These are phyloP conservation scores for Ceratobasidium sp. DNA, from an alignment of 1,284 basidiomycete species.

Conservation along the genomic window DNA sequence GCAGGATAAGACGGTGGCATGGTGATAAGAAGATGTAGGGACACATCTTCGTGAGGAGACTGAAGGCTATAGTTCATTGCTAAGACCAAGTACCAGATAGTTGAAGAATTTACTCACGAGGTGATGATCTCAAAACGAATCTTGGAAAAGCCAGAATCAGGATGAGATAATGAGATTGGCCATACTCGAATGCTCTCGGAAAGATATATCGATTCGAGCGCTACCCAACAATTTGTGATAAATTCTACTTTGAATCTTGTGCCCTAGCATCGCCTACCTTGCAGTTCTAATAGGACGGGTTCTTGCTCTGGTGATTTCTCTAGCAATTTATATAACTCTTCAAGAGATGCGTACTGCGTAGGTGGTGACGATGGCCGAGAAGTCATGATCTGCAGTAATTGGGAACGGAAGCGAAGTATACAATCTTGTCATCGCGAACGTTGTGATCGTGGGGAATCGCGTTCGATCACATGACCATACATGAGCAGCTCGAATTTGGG, in stretches of 20 bases:
- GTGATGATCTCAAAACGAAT: conserved; percentile 24
- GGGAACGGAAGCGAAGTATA: not conserved
- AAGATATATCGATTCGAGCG: conserved; percentile 32
- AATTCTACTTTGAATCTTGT: not conserved
- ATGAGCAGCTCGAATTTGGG: not conserved
- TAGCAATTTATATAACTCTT: conserved; percentile 21
- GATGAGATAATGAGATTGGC: conserved; percentile 35
- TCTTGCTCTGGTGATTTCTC: conserved; percentile 29
- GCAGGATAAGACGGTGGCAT: conserved; percentile 77
- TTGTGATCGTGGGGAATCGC: not conserved
- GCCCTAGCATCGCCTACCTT: not conserved
- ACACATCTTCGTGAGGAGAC: conserved; percentile 66
- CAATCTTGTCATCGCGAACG: not conserved
- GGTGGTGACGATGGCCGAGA: conserved; percentile 34
- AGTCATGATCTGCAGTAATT: conserved; percentile 7
- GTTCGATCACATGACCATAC: conserved; percentile 2
- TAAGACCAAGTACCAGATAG: not conserved
- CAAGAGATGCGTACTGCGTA: conserved; percentile 25
- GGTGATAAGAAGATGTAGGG: conserved; percentile 76
- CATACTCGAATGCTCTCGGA: conserved; percentile 31
- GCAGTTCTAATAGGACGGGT: conserved; percentile 21
- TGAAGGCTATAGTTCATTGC: conserved; percentile 57
- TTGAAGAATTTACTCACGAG: conserved; percentile 7
- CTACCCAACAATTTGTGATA: not conserved
- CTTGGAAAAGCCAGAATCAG: conserved; percentile 14